Percentiles rank a stretch among this genome's conserved stretches.
phyloP scores from a whole-genome alignment of 2,329 filamentous ascomycete genomes.

The Herpomyces periplanetae region DNA sequence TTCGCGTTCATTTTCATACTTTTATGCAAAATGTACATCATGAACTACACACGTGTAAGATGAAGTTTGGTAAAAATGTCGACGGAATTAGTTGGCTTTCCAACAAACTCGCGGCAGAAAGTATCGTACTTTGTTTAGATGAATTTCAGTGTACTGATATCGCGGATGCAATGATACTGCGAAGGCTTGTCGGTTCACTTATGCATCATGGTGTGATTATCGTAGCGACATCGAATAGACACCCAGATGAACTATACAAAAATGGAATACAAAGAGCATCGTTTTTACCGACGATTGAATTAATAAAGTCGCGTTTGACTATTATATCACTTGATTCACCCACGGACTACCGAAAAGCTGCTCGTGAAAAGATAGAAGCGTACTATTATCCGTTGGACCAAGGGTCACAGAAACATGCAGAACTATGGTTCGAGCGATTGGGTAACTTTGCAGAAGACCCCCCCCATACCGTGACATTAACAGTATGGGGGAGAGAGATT shows the following conservation, averaged over 20 bases:
- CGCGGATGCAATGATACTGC: conserved; percentile 86
- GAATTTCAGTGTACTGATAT: conserved; percentile 98
- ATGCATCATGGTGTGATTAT: conserved; percentile 93
- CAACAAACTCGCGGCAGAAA: conserved; percentile 55
- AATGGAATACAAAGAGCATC: conserved; percentile 87
- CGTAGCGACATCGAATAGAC: conserved; percentile 82
- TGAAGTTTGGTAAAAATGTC: conserved; percentile 50
- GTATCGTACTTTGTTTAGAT: conserved; percentile 73
- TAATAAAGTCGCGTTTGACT: conserved; percentile 43
- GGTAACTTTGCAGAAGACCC: conserved; percentile 38
- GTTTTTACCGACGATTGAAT: conserved; percentile 73
- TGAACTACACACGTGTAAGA: conserved; percentile 56
- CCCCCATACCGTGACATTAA: conserved; percentile 36
- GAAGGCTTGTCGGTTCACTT: conserved; percentile 47
- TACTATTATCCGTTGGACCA: conserved; percentile 61
- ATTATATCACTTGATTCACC: conserved; percentile 80
- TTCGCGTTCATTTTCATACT: conserved; percentile 87
- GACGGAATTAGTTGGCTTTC: conserved; percentile 72
- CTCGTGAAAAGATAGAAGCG: conserved; percentile 58
- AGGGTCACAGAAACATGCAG: conserved; percentile 35
- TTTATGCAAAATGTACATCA: conserved; percentile 97
- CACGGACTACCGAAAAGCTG: conserved; percentile 90
- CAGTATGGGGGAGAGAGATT: conserved; percentile 73
- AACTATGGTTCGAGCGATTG: conserved; percentile 83
- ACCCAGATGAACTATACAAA: conserved; percentile 81